Evolutionary conservation across 257 asterid genomes (phyloP).

Genomic region (Nicotiana benthamiana): DNA sequence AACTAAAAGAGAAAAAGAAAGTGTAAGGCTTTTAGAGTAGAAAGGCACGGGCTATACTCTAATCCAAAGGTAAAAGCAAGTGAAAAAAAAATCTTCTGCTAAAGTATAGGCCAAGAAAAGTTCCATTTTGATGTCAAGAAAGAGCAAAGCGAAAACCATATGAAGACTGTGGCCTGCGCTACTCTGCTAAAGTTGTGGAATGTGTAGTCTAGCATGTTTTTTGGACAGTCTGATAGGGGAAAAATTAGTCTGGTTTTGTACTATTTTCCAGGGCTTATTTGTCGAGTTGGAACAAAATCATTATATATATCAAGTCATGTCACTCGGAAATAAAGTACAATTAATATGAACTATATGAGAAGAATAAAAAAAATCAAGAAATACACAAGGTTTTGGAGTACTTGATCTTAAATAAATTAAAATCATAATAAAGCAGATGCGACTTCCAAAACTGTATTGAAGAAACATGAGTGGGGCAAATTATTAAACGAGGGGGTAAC

Average conservation of each 20-base stretch:
- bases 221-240: not conserved
- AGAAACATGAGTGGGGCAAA: too few relatives aligned
- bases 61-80: not conserved
- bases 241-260: not conserved
- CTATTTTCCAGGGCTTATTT: not conserved
- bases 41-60: not conserved
- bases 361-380: not conserved
- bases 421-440: too few relatives aligned
- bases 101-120: not conserved
- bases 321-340: not conserved
- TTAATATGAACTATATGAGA: not conserved
- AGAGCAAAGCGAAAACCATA: not conserved
- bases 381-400: not conserved
- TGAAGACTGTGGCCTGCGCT: not conserved
- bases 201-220: not conserved
- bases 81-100: not conserved
- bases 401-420: too few relatives aligned
- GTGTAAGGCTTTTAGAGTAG: not conserved
- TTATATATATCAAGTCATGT: not conserved
- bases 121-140: not conserved
- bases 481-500: too few relatives aligned
- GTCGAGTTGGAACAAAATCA: not conserved
- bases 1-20: not conserved
- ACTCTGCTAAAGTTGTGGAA: not conserved
- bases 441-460: too few relatives aligned